Percentiles rank a stretch among this genome's conserved stretches.
Conservation (phyloP, 2,329 filamentous ascomycete genomes). For the Talaromyces sp. region DNA sequence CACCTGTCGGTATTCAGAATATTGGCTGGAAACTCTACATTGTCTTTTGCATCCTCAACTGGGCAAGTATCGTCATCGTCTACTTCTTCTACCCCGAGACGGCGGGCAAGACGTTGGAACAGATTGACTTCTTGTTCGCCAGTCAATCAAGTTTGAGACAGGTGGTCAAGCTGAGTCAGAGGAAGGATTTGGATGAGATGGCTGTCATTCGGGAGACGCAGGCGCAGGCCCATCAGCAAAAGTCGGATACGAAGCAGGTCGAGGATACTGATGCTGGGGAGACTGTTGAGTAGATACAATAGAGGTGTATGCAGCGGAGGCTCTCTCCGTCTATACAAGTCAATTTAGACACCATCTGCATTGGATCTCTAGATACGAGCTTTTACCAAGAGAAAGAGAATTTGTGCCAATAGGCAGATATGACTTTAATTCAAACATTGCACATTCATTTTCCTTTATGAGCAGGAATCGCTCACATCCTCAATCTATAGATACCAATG, state of each 20-base stretch:
- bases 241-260: slow-evolving; percentile 13
- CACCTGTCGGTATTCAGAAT: slow-evolving; percentile 38
- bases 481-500: neutral
- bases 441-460: neutral
- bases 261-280: slow-evolving; percentile 3
- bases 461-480: neutral
- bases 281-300: neutral
- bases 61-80: slow-evolving; percentile 44
- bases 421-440: neutral
- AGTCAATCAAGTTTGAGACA: slow-evolving; percentile 17
- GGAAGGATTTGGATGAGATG: slow-evolving; percentile 18
- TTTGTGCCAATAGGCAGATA: neutral
- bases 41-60: slow-evolving; percentile 30
- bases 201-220: slow-evolving; percentile 16
- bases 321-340: neutral
- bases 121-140: slow-evolving; percentile 26
- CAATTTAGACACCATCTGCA: neutral
- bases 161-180: slow-evolving; percentile 19
- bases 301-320: neutral
- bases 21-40: slow-evolving; percentile 40
- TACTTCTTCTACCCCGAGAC: slow-evolving; percentile 35
- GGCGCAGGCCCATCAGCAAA: slow-evolving; percentile 18
- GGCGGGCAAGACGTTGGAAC: slow-evolving; percentile 23
- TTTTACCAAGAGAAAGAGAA: too few relatives aligned
- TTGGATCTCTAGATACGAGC: too few relatives aligned